Base-by-base conservation (phyloP, 2,329 filamentous ascomycete genomes). In the Cladosporium phlei region DNA sequence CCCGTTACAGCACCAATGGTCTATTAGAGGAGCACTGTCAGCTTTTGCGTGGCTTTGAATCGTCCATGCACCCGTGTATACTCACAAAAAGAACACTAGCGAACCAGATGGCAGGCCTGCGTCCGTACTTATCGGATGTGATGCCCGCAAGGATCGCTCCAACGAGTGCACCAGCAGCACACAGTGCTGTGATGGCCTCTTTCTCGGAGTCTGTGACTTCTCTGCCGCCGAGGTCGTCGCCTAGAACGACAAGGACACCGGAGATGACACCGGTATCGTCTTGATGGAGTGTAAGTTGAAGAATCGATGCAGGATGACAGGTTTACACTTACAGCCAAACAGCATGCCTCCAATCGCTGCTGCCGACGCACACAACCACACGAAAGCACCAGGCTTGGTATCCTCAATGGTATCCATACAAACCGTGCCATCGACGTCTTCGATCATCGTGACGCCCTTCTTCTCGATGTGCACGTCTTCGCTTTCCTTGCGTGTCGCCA, bases 41-140 rank as follows among this genome's bases (percentile, higher is more conserved):
- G 37, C 22, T 11, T 8, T 21, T 27, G 9, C n/a, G n/a, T 27
- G 8, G 12, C 8, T 17, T 14, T 9, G n/a, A n/a, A n/a, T n/a
- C 22, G 9, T 25, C 11, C 12, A 28, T 5, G 3, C 37, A 20
- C 5, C 4, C 17, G 6, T 7, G 24, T 29, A 29, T 29, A 39
- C 37, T 53, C 4, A 85, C 67, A 62, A 89, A 89, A n/a, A 88
- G 76, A 0, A 76, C 52, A 55, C 85, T 82, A 25, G 82, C 81
- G 20, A 77, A 65, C 19, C 85, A 71, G 35, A 86, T 78, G 34
- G 85, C 79, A 48, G 72, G 73, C 51, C 78, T 79, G 19, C 83
- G 77, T 32, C 83, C 82, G 38, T 49, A 52, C 27, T 49, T 51
- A 27, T 54, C 52, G 14, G 33, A 50, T 27, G 37, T 39, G n/a